These are phyloP conservation scores for Naganishia vaughanmartiniae DNA, from an alignment of 768 basidiomycete genomes.

Conservation along the genomic window DNA sequence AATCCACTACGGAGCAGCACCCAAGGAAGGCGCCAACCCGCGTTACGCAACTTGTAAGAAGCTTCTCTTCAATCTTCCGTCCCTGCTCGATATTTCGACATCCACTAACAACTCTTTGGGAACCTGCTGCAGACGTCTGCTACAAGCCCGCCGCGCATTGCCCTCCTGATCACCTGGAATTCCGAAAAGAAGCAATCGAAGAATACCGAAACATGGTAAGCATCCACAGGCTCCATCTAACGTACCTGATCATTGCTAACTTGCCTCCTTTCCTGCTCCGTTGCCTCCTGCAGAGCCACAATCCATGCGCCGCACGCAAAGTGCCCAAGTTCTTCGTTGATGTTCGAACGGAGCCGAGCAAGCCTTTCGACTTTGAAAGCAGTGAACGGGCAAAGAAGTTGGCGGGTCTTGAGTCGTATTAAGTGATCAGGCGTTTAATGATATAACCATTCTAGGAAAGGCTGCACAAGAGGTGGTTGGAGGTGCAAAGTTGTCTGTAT, in stretches of 20 bases:
- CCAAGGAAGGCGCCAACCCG: slow-evolving; percentile 37
- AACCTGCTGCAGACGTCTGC: slow-evolving; percentile 41
- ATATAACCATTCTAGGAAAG: not conserved
- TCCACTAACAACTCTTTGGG: not conserved
- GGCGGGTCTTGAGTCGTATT: slow-evolving; percentile 24
- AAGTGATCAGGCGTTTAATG: not conserved
- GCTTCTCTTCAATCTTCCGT: slow-evolving; percentile 19
- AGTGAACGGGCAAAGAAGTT: slow-evolving; percentile 21
- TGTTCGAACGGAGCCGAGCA: slow-evolving; percentile 19
- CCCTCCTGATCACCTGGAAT: slow-evolving; percentile 34
- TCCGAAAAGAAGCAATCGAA: slow-evolving; percentile 35
- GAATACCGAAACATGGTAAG: slow-evolving; percentile 40
- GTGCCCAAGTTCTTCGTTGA: slow-evolving; percentile 2
- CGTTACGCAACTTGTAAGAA: slow-evolving; percentile 49
- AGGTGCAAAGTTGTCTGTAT: not conserved
- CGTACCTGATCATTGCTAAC: not conserved
- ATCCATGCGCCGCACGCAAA: slow-evolving; percentile 23
- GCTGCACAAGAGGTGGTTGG: not conserved
- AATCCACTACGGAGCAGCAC: slow-evolving; percentile 49
- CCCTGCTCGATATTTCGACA: not conserved
- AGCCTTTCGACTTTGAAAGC: slow-evolving; percentile 22
- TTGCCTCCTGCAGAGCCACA: slow-evolving; percentile 8
- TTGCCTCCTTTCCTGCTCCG: not conserved
- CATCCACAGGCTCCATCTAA: not conserved
- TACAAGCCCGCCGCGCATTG: slow-evolving; percentile 47